Conservation (phyloP, 2,329 filamentous ascomycete genomes). For the Pezicula carpinea region DNA sequence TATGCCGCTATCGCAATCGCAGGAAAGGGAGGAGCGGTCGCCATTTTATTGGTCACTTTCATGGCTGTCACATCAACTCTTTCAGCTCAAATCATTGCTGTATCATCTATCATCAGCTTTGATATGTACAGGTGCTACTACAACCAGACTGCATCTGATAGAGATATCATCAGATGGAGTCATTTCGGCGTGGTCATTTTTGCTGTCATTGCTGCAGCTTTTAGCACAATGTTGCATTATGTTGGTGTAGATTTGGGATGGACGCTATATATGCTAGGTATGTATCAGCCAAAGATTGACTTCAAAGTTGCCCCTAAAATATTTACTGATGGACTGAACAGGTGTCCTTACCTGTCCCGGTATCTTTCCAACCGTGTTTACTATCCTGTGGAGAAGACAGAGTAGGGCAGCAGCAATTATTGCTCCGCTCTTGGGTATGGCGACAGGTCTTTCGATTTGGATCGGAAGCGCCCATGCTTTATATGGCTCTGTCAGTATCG, state of each 20-base stretch:
- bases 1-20: conserved; percentile 66
- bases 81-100: conserved; percentile 76
- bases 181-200: conserved; percentile 50
- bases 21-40: conserved; percentile 65
- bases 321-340: background rate
- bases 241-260: conserved; percentile 49
- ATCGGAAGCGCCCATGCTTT: conserved; percentile 41
- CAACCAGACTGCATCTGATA: conserved; percentile 60
- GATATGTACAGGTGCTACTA: conserved; percentile 83
- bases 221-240: conserved; percentile 48
- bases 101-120: conserved; percentile 80
- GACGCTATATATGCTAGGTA: conserved; percentile 49
- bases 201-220: conserved; percentile 44
- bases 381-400: conserved; percentile 47
- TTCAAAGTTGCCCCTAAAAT: conserved; percentile 52
- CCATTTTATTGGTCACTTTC: conserved; percentile 64
- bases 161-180: conserved; percentile 44
- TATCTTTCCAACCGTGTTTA: conserved; percentile 48
- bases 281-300: conserved; percentile 30
- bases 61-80: conserved; percentile 77
- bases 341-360: conserved; percentile 40
- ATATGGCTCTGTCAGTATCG: conserved; percentile 42
- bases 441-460: conserved; percentile 47
- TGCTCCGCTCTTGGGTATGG: conserved; percentile 43
- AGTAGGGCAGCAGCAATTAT: conserved; percentile 43